These are phyloP conservation scores for Colletotrichum coccodes DNA, from an alignment of 2,329 filamentous ascomycete species.

Conservation along the genomic window DNA sequence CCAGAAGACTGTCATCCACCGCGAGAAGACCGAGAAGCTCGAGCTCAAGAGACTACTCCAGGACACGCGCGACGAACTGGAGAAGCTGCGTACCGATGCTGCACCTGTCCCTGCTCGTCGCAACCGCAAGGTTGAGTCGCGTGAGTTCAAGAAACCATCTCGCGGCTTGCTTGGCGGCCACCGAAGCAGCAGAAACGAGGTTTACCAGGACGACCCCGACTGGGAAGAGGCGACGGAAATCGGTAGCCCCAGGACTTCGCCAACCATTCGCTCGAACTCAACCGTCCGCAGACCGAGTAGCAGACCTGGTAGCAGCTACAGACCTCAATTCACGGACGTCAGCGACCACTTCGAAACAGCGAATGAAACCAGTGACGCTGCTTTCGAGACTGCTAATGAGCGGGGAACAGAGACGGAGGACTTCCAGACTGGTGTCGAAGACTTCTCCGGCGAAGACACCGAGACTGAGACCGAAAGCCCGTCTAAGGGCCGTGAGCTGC, in stretches of 20 bases:
- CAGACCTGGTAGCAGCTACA: slow-evolving; percentile 29
- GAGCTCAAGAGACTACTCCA: slow-evolving; percentile 95
- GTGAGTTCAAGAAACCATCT: slow-evolving; percentile 80
- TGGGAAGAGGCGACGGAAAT: slow-evolving; percentile 82
- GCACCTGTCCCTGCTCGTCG: slow-evolving; percentile 61
- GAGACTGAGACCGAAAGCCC: slow-evolving; percentile 85
- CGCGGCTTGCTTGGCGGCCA: slow-evolving; percentile 77
- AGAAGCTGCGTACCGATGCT: slow-evolving; percentile 70
- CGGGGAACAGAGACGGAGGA: slow-evolving; percentile 89
- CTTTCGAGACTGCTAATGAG: slow-evolving; percentile 79
- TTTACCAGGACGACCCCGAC: slow-evolving; percentile 82
- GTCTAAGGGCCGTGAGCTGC: slow-evolving; percentile 54
- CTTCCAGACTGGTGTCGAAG: slow-evolving; percentile 93
- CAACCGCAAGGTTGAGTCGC: slow-evolving; percentile 71
- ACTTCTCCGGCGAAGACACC: slow-evolving; percentile 75
- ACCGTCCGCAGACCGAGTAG: slow-evolving; percentile 38
- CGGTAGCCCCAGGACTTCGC: slow-evolving; percentile 62
- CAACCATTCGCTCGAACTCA: slow-evolving; percentile 42
- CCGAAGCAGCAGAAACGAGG: slow-evolving; percentile 79
- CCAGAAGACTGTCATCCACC: slow-evolving; percentile 92
- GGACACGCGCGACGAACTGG: slow-evolving; percentile 92
- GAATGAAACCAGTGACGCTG: slow-evolving; percentile 77
- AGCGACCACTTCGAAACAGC: slow-evolving; percentile 83
- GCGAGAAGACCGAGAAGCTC: slow-evolving; percentile 98
- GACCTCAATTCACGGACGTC: slow-evolving; percentile 53